phyloP scores from a whole-genome alignment of 768 basidiomycete genomes.

The Tricholoma furcatifolium region DNA sequence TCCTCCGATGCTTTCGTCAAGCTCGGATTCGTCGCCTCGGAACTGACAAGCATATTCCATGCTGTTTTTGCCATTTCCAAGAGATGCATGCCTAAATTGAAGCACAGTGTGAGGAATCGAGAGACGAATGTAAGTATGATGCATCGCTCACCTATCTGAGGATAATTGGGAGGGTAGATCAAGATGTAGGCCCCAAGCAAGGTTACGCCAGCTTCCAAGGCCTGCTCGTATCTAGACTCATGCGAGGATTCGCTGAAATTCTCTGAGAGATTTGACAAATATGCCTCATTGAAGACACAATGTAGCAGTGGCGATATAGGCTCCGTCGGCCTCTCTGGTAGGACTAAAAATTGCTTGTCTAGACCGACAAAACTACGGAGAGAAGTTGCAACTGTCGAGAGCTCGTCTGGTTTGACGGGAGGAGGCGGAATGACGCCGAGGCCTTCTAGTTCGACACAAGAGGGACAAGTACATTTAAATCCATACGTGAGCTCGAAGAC shows the following conservation, averaged over 20 bases:
- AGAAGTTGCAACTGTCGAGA: conserved; percentile 25
- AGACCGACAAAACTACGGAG: conserved; percentile 41
- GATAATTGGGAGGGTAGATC: conserved; percentile 75
- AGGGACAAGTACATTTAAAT: conserved; percentile 61
- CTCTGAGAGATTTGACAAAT: conserved; percentile 57
- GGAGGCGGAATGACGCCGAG: conserved; percentile 38
- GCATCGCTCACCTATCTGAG: conserved; percentile 66
- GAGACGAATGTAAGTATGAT: neutral
- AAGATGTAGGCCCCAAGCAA: conserved; percentile 66
- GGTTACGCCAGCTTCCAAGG: conserved; percentile 52
- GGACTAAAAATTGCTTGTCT: conserved; percentile 18
- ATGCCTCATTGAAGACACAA: conserved; percentile 54
- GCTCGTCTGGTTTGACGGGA: conserved; percentile 31
- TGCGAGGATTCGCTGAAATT: conserved; percentile 71
- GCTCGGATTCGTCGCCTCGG: conserved; percentile 20
- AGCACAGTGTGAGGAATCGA: neutral
- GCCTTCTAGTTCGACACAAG: conserved; percentile 47
- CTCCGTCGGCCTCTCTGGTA: conserved; percentile 30
- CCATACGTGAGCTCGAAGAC: conserved; percentile 64
- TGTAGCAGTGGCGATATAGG: conserved; percentile 39
- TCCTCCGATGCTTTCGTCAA: conserved; percentile 22
- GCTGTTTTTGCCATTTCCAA: conserved; percentile 74
- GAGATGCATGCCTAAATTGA: conserved; percentile 62
- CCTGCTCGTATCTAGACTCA: conserved; percentile 53
- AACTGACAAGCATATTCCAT: conserved; percentile 61